These are phyloP conservation scores for Neoboletus brunneissimus DNA, from an alignment of 768 basidiomycete species.

Conservation along the genomic window DNA sequence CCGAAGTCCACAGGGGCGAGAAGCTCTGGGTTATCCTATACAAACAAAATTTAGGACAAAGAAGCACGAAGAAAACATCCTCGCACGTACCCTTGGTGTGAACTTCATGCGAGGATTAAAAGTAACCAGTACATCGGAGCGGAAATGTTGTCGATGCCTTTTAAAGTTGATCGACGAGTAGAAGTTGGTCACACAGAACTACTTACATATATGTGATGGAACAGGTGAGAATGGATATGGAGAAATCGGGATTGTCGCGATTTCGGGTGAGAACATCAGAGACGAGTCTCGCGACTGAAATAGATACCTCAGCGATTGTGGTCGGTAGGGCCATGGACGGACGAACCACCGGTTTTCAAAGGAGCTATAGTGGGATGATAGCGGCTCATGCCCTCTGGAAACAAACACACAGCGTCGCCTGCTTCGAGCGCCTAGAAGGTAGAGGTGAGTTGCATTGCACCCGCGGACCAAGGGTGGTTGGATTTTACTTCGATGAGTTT, in stretches of 20 bases:
- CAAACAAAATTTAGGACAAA: constrained; percentile 1
- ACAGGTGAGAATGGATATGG: constrained; percentile 70
- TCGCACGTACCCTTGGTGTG: constrained; percentile 49
- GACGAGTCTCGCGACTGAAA: constrained; percentile 71
- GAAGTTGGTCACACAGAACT: background rate
- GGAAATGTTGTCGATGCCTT: constrained; percentile 84
- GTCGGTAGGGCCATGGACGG: background rate
- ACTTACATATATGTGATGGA: constrained; percentile 79
- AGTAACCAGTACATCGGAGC: constrained; percentile 83
- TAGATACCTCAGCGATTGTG: background rate
- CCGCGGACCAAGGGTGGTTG: background rate
- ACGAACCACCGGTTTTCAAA: constrained; percentile 78
- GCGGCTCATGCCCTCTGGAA: constrained; percentile 84
- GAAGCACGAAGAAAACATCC: background rate
- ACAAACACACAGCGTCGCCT: constrained; percentile 79
- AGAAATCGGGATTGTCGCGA: constrained; percentile 63
- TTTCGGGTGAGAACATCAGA: constrained; percentile 75
- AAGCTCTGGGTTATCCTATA: constrained; percentile 67
- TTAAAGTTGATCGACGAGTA: background rate
- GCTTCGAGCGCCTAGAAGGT: constrained; percentile 59
- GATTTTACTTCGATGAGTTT: constrained; percentile 58
- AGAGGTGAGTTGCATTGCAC: constrained; percentile 7
- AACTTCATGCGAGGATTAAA: constrained; percentile 72
- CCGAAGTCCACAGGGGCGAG: constrained; percentile 63
- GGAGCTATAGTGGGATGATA: constrained; percentile 88